Evolutionary conservation across 2,329 filamentous ascomycete genomes (phyloP), one percentile per base, ranked within the genome.

Genomic region (Esteya vermicola): DNA sequence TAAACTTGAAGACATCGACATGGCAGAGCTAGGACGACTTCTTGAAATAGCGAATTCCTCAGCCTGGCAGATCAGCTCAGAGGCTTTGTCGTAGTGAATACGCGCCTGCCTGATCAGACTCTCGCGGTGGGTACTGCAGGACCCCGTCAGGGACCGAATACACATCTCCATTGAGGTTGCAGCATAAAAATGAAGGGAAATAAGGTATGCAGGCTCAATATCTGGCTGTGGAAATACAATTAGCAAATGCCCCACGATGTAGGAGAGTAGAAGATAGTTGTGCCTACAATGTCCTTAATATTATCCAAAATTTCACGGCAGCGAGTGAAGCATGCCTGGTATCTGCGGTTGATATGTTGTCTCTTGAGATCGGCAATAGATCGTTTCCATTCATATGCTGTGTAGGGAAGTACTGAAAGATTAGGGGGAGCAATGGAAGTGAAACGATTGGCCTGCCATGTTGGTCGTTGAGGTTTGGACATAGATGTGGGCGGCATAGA

Each of bases 141-240:
- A 61, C 10, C 60, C 54, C 14, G 62, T 61, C 8, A 73, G 56
- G 27, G 63, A 59, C 22, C 64, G 62, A 1, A 70, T 70, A 47
- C 70, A 70, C 58, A 68, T 67, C 49, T 76, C 72, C 32, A 72
- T 61, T 13, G 72, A 68, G n/a, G 62, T 67, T 18, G 72, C 72
- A n/a, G 71, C 72, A 45, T 75, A 77, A 52, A 76, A 75, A 51
- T 73, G 65, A 6, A 77, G 60, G 44, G 73, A 75, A 47, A 76
- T 68, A 26, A 74, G 58, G 49, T 75, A 68, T 7, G 68, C 57
- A 2, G 70, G 67, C 50, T 74, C 67, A 18, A 68, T 57, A 21
- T 59, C 19, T n/a, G 39, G 20, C 48, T 48, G 21, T 6, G 6
- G 6, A 40, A 35, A 37, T 35, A 33, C 12, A 9, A 18, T 31